Evolutionary conservation across 164 flowering plant species (phyloP).

Genomic region (Akebia trifoliata): DNA sequence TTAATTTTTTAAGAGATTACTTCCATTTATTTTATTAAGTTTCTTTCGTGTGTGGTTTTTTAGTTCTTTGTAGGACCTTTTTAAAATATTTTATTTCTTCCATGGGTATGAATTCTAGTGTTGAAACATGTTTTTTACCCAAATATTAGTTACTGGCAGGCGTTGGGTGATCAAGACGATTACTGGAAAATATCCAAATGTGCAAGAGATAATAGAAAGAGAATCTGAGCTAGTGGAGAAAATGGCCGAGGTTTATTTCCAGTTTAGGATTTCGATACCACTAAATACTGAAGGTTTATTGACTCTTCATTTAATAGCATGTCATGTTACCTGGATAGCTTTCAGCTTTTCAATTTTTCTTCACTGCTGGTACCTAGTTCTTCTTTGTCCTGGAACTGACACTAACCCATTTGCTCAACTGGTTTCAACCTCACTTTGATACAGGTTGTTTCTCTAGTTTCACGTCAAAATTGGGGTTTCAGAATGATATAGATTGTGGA

Average conservation of each 20-base stretch:
- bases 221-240: conserved; percentile 80
- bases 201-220: conserved; percentile 50
- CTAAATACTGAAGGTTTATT: conserved; percentile 38
- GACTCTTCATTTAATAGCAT: conserved; percentile 15
- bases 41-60: not conserved
- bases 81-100: not conserved
- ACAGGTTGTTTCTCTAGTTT: too few species aligned
- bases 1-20: not conserved
- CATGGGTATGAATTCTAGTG: not conserved
- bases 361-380: not conserved
- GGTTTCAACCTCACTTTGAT: too few species aligned
- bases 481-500: too few species aligned
- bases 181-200: conserved; percentile 34
- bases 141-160: conserved; percentile 39
- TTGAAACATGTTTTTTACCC: not conserved
- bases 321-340: not conserved
- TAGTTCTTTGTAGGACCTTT: not conserved
- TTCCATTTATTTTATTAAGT: too few species aligned
- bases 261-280: conserved; percentile 33
- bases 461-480: too few species aligned
- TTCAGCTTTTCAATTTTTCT: not conserved
- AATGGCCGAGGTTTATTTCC: conserved; percentile 76
- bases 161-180: conserved; percentile 83
- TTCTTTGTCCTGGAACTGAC: too few species aligned
- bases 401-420: too few species aligned